phyloP scores from a whole-genome alignment of 2,329 filamentous ascomycete genomes.

The Aspergillus uvarum region DNA sequence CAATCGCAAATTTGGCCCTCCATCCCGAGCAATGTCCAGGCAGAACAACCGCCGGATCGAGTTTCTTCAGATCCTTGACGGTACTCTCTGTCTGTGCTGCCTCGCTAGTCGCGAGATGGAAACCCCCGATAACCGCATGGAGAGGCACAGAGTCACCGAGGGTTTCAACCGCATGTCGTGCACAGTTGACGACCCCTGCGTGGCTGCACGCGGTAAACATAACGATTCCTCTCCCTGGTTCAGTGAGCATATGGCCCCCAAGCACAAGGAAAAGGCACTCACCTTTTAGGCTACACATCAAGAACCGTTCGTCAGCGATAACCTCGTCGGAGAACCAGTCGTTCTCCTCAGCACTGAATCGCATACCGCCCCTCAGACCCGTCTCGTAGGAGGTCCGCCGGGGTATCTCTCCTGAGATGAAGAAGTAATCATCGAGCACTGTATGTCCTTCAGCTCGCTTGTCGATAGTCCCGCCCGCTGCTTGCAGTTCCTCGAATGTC shows the following conservation, averaged over 20 bases:
- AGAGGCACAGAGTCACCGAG: slow-evolving; percentile 40
- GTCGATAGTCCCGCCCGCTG: slow-evolving; percentile 43
- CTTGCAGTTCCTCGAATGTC: slow-evolving; percentile 49
- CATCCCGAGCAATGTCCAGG: slow-evolving; percentile 59
- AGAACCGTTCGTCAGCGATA: slow-evolving; percentile 54
- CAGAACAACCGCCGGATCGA: slow-evolving; percentile 52
- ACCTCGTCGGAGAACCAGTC: slow-evolving; percentile 51
- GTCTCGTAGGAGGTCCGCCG: slow-evolving; percentile 51
- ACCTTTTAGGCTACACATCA: slow-evolving; percentile 56
- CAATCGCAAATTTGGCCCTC: slow-evolving; percentile 55
- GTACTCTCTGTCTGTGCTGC: slow-evolving; percentile 46
- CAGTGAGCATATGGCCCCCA: background rate
- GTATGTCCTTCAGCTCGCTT: slow-evolving; percentile 45
- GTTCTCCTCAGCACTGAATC: slow-evolving; percentile 40
- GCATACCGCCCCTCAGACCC: slow-evolving; percentile 48
- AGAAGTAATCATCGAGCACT: slow-evolving; percentile 52
- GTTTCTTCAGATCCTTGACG: slow-evolving; percentile 48
- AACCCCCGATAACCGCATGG: slow-evolving; percentile 55
- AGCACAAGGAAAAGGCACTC: background rate
- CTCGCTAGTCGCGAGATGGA: slow-evolving; percentile 53
- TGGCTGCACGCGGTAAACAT: slow-evolving; percentile 59
- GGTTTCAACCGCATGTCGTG: slow-evolving; percentile 48
- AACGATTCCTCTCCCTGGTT: slow-evolving; percentile 51
- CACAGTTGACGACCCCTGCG: slow-evolving; percentile 55
- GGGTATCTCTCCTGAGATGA: slow-evolving; percentile 56